Evolutionary conservation across 2,329 filamentous ascomycete species (phyloP), one percentile per base, ranked within the genome.

Genomic region (Trichoderma sp.): DNA sequence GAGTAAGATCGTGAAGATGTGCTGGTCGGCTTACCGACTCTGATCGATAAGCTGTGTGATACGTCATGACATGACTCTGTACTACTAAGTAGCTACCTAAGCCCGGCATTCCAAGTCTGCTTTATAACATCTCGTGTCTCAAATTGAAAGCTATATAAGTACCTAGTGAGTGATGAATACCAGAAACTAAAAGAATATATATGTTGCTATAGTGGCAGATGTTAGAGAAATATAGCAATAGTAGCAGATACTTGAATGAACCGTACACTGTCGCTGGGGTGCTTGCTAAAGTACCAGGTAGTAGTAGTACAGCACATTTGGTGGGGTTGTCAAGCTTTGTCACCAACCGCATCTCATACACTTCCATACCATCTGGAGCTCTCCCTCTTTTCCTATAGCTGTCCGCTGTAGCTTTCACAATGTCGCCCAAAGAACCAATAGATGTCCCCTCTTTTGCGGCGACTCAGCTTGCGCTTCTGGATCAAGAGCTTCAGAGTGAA

Each of bases 401-500:
- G 41, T 11, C 11, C 38, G 7, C 35, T 65, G 14, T 29, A 75
- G 35, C 12, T 29, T 63, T 68, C 35, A 76, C 60, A 50, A 87
- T 87, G 86, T 75, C 84, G 59, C 76, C 81, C 67, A 81, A 80
- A 77, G 78, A 84, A 81, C 85, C 87, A n/a, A 81, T 91, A 77
- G 89, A 93, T 81, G 89, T 95, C 76, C 85, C 91, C 64, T 84
- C 89, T 64, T 97, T 97, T 83, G 93, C 94, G 11, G 83, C 86
- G 64, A 90, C 90, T 1, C 94, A 97, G 83, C 89, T 95, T 71
- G 84, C 87, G 53, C 90, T 97, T 67, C 89, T 97, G 53, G 88
- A 91, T 63, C 87, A 86, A 69, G 94, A 97, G 84, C 91, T 95
- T 35, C 88, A 91, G 79, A 91, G 91, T 80, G 94, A 97, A 83